Percentiles rank a stretch among this genome's conserved stretches.
Conservation (phyloP, 768 basidiomycete species). For the Xerocomellus intermedius region DNA sequence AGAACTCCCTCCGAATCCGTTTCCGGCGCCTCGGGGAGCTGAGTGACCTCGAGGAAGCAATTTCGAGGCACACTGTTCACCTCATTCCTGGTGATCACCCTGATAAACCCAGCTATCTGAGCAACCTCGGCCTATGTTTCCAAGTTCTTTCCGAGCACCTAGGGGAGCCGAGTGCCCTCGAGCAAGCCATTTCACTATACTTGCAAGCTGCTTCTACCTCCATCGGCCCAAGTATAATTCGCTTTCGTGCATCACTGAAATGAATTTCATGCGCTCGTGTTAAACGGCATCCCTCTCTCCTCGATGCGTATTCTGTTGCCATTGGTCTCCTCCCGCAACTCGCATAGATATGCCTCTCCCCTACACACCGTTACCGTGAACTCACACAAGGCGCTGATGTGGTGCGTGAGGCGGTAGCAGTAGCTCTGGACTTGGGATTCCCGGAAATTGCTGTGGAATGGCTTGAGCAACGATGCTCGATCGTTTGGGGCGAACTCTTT, state of each 20-base stretch:
- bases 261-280: constrained; percentile 7
- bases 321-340: background rate
- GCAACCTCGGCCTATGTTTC: too few relatives aligned
- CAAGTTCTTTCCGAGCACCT: too few relatives aligned
- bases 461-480: constrained; percentile 14
- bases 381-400: background rate
- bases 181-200: background rate
- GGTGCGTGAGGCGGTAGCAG: background rate
- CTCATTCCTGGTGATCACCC: too few relatives aligned
- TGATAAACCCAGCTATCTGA: too few relatives aligned
- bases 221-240: background rate
- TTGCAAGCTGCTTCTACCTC: constrained; percentile 1
- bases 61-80: too few relatives aligned
- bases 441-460: constrained; percentile 7
- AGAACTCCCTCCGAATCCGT: too few relatives aligned
- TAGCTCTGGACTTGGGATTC: background rate
- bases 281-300: constrained; percentile 6
- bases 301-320: background rate
- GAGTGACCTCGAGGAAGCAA: too few relatives aligned
- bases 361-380: background rate
- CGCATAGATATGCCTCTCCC: background rate
- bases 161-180: too few relatives aligned
- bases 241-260: constrained; percentile 3
- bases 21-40: too few relatives aligned
- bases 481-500: constrained; percentile 6